A percentile compares a stretch with the other conserved stretches of the same genome.
These are phyloP conservation scores for Paramecium tetraurelia DNA, from an alignment of 73 alveolate genomes.

Conservation along the genomic window DNA sequence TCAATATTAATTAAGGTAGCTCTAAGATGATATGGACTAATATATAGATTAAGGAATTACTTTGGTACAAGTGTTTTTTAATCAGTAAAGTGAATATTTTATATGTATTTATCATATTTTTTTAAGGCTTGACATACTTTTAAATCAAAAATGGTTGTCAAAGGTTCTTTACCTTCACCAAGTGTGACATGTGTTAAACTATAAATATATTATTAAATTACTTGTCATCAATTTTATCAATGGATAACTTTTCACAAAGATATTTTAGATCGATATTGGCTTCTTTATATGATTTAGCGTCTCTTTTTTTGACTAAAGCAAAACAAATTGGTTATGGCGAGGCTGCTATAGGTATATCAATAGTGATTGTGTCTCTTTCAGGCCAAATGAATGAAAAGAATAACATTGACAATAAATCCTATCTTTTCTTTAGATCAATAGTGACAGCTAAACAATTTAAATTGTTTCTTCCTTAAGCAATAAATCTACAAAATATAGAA, in stretches of 20 bases:
- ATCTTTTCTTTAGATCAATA: constrained; percentile 15
- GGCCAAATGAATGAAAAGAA: constrained; percentile 38
- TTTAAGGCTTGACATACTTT: not conserved
- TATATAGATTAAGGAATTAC: not conserved
- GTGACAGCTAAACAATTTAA: not conserved
- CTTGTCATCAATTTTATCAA: constrained; percentile 19
- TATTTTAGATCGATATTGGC: not conserved
- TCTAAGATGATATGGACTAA: constrained; percentile 30
- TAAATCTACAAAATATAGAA: not conserved
- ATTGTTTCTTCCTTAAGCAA: constrained; percentile 36
- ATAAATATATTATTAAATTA: not conserved
- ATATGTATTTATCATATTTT: not conserved
- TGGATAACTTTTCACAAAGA: not conserved
- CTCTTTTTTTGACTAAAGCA: not conserved
- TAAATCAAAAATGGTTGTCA: not conserved
- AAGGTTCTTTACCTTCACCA: constrained; percentile 40
- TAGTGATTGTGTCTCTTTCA: not conserved
- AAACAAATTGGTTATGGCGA: not conserved
- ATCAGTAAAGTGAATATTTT: constrained; percentile 17
- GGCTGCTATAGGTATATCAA: constrained; percentile 15
- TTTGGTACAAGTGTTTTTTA: not conserved
- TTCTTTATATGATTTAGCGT: constrained; percentile 31
- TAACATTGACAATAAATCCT: not conserved
- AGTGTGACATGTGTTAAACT: not conserved
- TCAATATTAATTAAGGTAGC: not conserved